Percentiles rank a stretch among this genome's conserved stretches.
Evolutionary conservation across 1,284 basidiomycete species (phyloP).

Genomic region (Grifola frondosa): DNA sequence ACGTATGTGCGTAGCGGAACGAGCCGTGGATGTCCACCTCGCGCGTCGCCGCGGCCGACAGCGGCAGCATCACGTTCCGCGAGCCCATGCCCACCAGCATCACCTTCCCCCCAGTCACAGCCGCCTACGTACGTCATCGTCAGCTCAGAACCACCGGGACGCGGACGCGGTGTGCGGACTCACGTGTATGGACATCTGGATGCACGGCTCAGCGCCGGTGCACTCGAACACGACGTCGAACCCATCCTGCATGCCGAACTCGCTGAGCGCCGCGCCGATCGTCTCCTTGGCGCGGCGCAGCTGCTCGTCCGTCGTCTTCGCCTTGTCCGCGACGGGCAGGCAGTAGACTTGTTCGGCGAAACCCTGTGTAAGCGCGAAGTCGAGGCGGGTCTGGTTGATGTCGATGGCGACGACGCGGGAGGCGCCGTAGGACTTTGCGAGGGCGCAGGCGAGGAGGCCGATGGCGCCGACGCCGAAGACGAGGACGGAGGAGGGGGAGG

Average conservation of each 20-base stretch:
- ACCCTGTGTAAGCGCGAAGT: constrained; percentile 71
- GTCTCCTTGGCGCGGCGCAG: constrained; percentile 67
- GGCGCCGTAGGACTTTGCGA: constrained; percentile 73
- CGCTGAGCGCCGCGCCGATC: constrained; percentile 50
- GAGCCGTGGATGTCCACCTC: constrained; percentile 94
- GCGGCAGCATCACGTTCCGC: constrained; percentile 78
- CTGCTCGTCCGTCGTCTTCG: constrained; percentile 60
- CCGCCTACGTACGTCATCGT: constrained; percentile 50
- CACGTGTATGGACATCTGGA: constrained; percentile 85
- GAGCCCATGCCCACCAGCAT: constrained; percentile 96
- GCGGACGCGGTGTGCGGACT: constrained; percentile 30
- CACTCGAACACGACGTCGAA: constrained; percentile 95
- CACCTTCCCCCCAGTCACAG: constrained; percentile 82
- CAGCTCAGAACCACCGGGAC: constrained; percentile 1
- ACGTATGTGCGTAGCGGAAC: constrained; percentile 89
- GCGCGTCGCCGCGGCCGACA: constrained; percentile 78
- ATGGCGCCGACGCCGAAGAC: constrained; percentile 93
- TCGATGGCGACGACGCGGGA: constrained; percentile 77
- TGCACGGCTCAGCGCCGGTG: constrained; percentile 89
- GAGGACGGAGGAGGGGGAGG: constrained; percentile 54
- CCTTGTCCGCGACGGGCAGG: constrained; percentile 51
- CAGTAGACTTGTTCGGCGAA: constrained; percentile 78
- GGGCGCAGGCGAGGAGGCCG: constrained; percentile 82
- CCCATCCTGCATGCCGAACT: constrained; percentile 68
- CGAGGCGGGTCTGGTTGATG: constrained; percentile 79